These are phyloP conservation scores for Kwoniella europaea DNA, from an alignment of 768 basidiomycete genomes.

Conservation along the genomic window DNA sequence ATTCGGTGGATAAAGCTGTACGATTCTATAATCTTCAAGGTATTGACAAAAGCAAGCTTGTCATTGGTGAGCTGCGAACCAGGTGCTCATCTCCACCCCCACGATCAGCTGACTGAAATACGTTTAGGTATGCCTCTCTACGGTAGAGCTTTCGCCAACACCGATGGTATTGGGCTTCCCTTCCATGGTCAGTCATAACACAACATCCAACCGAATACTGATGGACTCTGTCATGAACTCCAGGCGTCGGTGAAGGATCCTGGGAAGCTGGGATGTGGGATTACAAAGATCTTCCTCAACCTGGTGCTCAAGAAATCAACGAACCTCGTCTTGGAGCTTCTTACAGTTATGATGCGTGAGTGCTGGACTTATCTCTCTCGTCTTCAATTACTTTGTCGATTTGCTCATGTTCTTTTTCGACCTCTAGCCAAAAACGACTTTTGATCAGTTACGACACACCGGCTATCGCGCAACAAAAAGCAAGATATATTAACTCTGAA, in stretches of 20 bases:
- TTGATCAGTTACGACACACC: conserved; percentile 79
- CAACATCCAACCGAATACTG: too few relatives aligned
- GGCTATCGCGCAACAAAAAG: conserved; percentile 67
- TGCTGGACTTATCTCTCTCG: conserved; percentile 54
- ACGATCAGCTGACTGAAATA: neutral
- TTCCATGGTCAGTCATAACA: conserved; percentile 76
- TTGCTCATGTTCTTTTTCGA: neutral
- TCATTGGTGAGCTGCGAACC: conserved; percentile 65
- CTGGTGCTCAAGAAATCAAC: conserved; percentile 69
- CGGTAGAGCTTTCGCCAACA: conserved; percentile 86
- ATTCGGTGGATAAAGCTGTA: conserved; percentile 72
- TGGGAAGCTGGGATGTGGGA: conserved; percentile 88
- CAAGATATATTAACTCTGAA: conserved; percentile 75
- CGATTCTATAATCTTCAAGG: conserved; percentile 73
- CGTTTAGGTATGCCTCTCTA: conserved; percentile 78
- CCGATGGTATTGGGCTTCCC: conserved; percentile 76
- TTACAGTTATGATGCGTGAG: conserved; percentile 76
- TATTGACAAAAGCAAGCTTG: conserved; percentile 76
- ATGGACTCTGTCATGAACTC: too few relatives aligned
- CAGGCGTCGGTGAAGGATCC: conserved; percentile 72
- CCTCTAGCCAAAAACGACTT: conserved; percentile 62
- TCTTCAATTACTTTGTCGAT: neutral
- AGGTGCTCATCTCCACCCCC: too few relatives aligned
- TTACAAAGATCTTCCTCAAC: conserved; percentile 84
- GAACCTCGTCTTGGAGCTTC: conserved; percentile 75